These are phyloP conservation scores for Claviceps quebecensis DNA, from an alignment of 2,329 filamentous ascomycete genomes.

Conservation along the genomic window DNA sequence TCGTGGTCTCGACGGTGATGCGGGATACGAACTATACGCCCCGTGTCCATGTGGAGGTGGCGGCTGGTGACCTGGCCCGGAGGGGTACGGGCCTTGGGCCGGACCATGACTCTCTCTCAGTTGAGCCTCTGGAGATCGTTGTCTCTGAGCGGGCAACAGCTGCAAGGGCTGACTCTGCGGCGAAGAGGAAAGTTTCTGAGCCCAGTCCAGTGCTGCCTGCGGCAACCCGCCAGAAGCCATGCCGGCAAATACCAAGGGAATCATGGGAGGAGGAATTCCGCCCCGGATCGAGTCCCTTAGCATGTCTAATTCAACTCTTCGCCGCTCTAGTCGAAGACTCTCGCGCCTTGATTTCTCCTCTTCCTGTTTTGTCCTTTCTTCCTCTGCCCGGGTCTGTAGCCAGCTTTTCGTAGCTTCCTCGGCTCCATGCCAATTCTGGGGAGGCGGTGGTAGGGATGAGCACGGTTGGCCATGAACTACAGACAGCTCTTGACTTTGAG, in stretches of 20 bases:
- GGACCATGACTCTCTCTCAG: constrained; percentile 33
- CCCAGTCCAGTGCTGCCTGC: constrained; percentile 50
- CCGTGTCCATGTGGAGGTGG: constrained; percentile 22
- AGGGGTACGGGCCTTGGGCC: constrained; percentile 27
- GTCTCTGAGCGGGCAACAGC: constrained; percentile 36
- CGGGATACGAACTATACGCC: constrained; percentile 31
- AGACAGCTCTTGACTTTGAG: constrained; percentile 12
- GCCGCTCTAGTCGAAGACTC: constrained; percentile 53
- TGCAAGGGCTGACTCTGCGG: constrained; percentile 34
- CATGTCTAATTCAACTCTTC: constrained; percentile 60
- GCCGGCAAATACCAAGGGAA: constrained; percentile 61
- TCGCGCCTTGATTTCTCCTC: constrained; percentile 57
- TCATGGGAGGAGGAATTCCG: constrained; percentile 59
- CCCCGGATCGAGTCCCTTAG: constrained; percentile 52
- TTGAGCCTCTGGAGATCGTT: constrained; percentile 35
- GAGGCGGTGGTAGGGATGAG: constrained; percentile 47
- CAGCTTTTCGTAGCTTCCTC: constrained; percentile 61
- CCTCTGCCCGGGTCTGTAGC: constrained; percentile 57
- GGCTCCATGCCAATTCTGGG: constrained; percentile 50
- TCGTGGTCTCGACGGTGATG: constrained; percentile 35
- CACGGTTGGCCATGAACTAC: constrained; percentile 21
- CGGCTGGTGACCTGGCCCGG: constrained; percentile 14
- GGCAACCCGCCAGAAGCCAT: constrained; percentile 49
- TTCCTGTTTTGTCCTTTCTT: constrained; percentile 59
- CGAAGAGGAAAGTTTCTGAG: constrained; percentile 49